Conservation (phyloP, 2,329 filamentous ascomycete genomes). For the Westerdykella aurantiaca region DNA sequence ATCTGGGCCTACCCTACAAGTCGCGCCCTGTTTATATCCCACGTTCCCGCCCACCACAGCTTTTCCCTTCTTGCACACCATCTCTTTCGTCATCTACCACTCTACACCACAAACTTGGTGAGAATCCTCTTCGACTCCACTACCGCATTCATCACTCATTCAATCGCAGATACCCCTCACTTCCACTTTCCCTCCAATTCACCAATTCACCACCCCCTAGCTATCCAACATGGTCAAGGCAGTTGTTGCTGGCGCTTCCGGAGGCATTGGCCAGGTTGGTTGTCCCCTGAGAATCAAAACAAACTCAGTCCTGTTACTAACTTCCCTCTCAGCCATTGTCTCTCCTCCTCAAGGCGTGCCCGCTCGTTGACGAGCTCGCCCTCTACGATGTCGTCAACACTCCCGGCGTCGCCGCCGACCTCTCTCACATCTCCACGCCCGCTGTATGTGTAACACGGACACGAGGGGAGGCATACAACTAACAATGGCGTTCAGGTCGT, state of each 20-base stretch:
- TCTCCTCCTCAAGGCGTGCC: constrained; percentile 86
- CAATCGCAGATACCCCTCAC: neutral
- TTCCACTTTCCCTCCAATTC: constrained; percentile 4
- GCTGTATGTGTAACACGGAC: constrained; percentile 53
- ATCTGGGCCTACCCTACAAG: too few relatives aligned
- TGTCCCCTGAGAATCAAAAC: neutral
- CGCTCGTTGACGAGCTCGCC: constrained; percentile 83
- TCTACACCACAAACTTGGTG: constrained; percentile 1
- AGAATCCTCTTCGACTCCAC: too few relatives aligned
- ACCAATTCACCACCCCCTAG: constrained; percentile 14
- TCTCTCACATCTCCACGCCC: constrained; percentile 92
- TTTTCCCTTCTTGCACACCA: neutral
- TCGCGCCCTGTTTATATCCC: neutral
- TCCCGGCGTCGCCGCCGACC: constrained; percentile 88
- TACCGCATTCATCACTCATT: neutral
- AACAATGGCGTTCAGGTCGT: constrained; percentile 53
- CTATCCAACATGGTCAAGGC: constrained; percentile 37
- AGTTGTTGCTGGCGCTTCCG: constrained; percentile 84
- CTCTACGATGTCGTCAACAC: constrained; percentile 99
- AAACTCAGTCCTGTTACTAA: constrained; percentile 11
- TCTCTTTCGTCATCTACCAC: neutral
- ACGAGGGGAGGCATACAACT: constrained; percentile 10
- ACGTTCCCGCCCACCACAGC: neutral
- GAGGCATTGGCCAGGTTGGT: constrained; percentile 93
- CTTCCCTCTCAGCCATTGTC: constrained; percentile 68